A percentile compares a stretch with the other conserved stretches of the same genome.
Evolutionary conservation across 2,329 filamentous ascomycete genomes (phyloP).

Genomic region (Penicillium sp.): DNA sequence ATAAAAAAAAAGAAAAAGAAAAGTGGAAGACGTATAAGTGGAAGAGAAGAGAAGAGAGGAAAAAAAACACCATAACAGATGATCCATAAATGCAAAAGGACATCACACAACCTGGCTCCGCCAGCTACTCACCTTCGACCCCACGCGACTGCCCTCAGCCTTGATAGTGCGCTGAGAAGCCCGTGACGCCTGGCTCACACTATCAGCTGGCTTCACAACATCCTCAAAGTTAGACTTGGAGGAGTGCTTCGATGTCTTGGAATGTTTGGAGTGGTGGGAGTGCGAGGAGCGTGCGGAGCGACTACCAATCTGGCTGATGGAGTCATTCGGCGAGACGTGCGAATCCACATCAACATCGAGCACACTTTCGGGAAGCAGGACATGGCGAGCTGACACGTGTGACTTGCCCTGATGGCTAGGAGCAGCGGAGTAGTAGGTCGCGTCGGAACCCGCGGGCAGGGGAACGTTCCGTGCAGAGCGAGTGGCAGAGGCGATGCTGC

Average conservation of each 20-base stretch:
- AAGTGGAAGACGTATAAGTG: neutral
- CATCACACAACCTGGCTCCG: conserved; percentile 26
- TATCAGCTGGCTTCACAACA: conserved; percentile 39
- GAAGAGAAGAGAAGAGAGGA: neutral
- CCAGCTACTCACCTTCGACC: conserved; percentile 30
- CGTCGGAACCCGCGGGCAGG: conserved; percentile 32
- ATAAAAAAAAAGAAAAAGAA: neutral
- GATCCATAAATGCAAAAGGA: neutral
- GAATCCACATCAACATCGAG: conserved; percentile 38
- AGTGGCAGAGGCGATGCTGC: conserved; percentile 31
- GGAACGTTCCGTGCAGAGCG: conserved; percentile 39
- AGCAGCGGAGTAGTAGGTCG: conserved; percentile 25
- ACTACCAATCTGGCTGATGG: conserved; percentile 65
- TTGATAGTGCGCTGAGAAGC: conserved; percentile 35
- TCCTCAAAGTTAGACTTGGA: conserved; percentile 41
- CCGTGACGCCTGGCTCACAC: conserved; percentile 41
- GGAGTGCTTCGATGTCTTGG: conserved; percentile 31
- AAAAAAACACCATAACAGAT: neutral
- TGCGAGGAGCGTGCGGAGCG: conserved; percentile 26
- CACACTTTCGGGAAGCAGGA: conserved; percentile 32
- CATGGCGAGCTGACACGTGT: conserved; percentile 24
- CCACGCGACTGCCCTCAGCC: conserved; percentile 28
- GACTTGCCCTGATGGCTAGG: conserved; percentile 19
- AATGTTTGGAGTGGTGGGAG: conserved; percentile 28
- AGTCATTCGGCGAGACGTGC: conserved; percentile 77